These are phyloP conservation scores for Fraxinus ornus DNA, from an alignment of 305 asterid genomes.

Conservation along the genomic window DNA sequence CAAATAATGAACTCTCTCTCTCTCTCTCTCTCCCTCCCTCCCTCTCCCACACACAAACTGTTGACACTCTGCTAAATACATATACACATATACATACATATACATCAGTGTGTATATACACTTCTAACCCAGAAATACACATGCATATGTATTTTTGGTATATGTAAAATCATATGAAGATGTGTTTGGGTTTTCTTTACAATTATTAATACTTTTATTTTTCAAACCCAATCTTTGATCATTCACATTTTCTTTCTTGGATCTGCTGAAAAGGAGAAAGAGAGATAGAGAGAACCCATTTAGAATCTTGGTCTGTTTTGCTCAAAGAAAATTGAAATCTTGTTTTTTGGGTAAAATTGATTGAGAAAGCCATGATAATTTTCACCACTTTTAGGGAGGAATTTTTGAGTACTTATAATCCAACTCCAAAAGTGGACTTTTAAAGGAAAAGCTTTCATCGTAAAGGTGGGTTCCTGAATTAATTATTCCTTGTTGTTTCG, in stretches of 20 bases:
- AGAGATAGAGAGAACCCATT: conserved; percentile 23
- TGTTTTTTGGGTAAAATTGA: conserved; percentile 28
- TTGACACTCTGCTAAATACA: not conserved
- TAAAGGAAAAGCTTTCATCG: conserved; percentile 28
- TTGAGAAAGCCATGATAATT: conserved; percentile 47
- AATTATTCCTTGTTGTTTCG: not conserved
- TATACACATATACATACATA: not conserved
- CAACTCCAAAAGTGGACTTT: conserved; percentile 36
- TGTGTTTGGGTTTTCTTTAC: conserved; percentile 36
- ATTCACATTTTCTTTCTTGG: conserved; percentile 51
- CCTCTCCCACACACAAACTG: conserved; percentile 18
- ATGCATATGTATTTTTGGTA: conserved; percentile 33
- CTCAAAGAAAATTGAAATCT: conserved; percentile 32
- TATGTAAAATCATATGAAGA: conserved; percentile 33
- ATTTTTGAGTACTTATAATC: conserved; percentile 26
- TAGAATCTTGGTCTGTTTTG: conserved; percentile 23
- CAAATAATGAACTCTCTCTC: conserved; percentile 25
- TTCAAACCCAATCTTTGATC: conserved; percentile 25
- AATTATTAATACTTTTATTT: conserved; percentile 19
- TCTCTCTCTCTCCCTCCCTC: conserved; percentile 1
- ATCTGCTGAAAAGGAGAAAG: conserved; percentile 31
- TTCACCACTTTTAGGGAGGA: conserved; percentile 40
- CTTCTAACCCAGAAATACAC: conserved; percentile 25
- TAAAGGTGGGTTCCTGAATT: conserved; percentile 39
- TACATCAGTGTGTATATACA: conserved; percentile 15